Evolutionary conservation across 306 rosid genomes (phyloP).

Genomic region (Quercus aquifolioides): DNA sequence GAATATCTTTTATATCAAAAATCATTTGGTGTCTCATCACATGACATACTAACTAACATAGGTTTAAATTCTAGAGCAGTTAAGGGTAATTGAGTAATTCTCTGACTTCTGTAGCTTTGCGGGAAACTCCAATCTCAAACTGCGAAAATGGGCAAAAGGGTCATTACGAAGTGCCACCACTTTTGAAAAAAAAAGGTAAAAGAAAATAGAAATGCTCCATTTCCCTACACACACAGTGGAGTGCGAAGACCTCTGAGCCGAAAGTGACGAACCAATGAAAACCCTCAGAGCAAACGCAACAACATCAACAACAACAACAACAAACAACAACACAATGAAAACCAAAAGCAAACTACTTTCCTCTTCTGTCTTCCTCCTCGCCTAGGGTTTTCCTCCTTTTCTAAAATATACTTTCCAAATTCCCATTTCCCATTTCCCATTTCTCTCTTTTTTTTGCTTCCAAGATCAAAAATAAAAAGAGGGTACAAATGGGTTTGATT

Average conservation of each 20-base stretch:
- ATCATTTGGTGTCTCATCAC: accelerated
- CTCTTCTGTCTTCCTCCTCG: slow-evolving; percentile 20
- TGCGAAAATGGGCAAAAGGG: slow-evolving; percentile 44
- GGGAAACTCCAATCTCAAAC: not conserved
- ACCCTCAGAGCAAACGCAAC: slow-evolving; percentile 35
- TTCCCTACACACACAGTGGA: slow-evolving; percentile 55
- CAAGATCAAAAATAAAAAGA: not conserved
- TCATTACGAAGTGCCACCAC: not conserved
- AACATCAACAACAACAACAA: slow-evolving; percentile 18
- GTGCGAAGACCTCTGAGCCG: slow-evolving; percentile 50
- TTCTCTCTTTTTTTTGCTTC: not conserved
- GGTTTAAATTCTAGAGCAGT: not conserved
- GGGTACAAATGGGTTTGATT: not conserved
- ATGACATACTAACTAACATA: accelerated
- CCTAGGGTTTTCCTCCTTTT: slow-evolving; percentile 30
- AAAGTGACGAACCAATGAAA: slow-evolving; percentile 86
- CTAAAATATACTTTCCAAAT: not conserved
- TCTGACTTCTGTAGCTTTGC: not conserved
- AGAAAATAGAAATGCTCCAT: slow-evolving; percentile 20
- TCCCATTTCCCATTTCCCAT: not conserved
- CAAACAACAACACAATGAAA: too few species aligned
- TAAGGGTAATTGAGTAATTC: not conserved
- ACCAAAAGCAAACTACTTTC: slow-evolving; percentile 12
- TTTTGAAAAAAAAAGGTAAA: not conserved
- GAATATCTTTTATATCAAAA: accelerated